Conservation (phyloP, 805 yeast species). For the Wickerhamomyces subpelliculosus region DNA sequence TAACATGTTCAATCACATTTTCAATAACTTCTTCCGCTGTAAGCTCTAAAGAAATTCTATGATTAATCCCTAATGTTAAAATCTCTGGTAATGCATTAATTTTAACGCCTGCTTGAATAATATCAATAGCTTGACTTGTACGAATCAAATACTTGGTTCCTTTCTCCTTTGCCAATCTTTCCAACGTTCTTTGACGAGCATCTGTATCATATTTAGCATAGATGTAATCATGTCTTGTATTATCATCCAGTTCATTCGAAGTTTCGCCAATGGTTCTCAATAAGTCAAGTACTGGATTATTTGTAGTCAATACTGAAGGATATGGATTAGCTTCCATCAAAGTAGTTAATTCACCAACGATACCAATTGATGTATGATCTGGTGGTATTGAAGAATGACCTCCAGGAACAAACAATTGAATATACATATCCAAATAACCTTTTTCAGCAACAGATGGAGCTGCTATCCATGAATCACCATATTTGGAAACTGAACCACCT, state of each 20-base stretch:
- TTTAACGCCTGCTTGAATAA: slow-evolving; percentile 63
- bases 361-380: slow-evolving; percentile 73
- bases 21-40: slow-evolving; percentile 32
- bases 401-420: slow-evolving; percentile 52
- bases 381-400: slow-evolving; percentile 80
- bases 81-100: slow-evolving; percentile 68
- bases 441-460: slow-evolving; percentile 55
- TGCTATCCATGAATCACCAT: slow-evolving; percentile 36
- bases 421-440: slow-evolving; percentile 47
- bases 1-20: slow-evolving; percentile 29
- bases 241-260: slow-evolving; percentile 6
- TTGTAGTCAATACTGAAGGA: slow-evolving; percentile 33
- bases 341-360: slow-evolving; percentile 51
- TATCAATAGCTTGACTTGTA: slow-evolving; percentile 65
- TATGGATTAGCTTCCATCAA: slow-evolving; percentile 50
- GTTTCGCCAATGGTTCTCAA: slow-evolving; percentile 25
- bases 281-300: slow-evolving; percentile 51
- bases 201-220: slow-evolving; percentile 27
- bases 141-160: slow-evolving; percentile 34
- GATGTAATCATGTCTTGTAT: slow-evolving; percentile 18
- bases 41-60: slow-evolving; percentile 53
- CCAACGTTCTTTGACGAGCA: slow-evolving; percentile 23
- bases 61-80: slow-evolving; percentile 47
- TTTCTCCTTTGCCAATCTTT: neutral
- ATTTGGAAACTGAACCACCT: slow-evolving; percentile 32